Base-by-base conservation (phyloP, 108 stramenopile species). In the Discostella pseudostelligera region DNA sequence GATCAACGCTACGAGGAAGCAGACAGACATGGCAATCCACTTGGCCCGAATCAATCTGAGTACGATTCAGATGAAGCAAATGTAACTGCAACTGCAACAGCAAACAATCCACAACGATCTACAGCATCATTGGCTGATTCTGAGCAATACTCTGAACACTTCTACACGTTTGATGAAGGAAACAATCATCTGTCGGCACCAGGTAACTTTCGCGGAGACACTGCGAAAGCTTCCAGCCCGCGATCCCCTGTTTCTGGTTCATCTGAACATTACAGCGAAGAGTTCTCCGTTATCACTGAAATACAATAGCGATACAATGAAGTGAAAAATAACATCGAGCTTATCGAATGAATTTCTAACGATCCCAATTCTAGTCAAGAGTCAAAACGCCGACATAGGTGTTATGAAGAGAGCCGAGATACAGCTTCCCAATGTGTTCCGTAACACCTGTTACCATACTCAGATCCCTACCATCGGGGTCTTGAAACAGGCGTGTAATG, bases 371-470 rank as follows among this genome's bases (percentile, higher is more conserved):
- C n/a, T n/a, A n/a, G n/a, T n/a, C n/a, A 26, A 83, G 56, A 29
- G 67, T 60, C 42, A 85, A 83, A 7, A 87, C 84, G 4, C 83
- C 86, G 44, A 90, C 72, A 53, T 78, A 85, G 62, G 83, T 35
- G 50, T 81, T 77, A n/a, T 84, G 67, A 8, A 86, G 59, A 25
- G 84, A 87, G n/a, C 89, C 89, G 36, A 90, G 62, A 63, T 87
- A 90, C 12, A 90, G 22, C 51, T 84, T 83, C 24, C 80, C 75
- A 9, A 76, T 40, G 53, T 59, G 55, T 24, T 80, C 74, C 4
- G 89, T 90, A 1, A 84, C 81, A 10, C 89, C 84, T 16, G 84
- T 87, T 35, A 90, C 46, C 20, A 61, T 54, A 0, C 53, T 19
- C 26, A 85, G 43, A 58, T 90, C 86, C 17, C 42, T 66, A 8